Evolutionary conservation across 2,329 filamentous ascomycete genomes (phyloP).

Genomic region (Colletotrichum incanum): DNA sequence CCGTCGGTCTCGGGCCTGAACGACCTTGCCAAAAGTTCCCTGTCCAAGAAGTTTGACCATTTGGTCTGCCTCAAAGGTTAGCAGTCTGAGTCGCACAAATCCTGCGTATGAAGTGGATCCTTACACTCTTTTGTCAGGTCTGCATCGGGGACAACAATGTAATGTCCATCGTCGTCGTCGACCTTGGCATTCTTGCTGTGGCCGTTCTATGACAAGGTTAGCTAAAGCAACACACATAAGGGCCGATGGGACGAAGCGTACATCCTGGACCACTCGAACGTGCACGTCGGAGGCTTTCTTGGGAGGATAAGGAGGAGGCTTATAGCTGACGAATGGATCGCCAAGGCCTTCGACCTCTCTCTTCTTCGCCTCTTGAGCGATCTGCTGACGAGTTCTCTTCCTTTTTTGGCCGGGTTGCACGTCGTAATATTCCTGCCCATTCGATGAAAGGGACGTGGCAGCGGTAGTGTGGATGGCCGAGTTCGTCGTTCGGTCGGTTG

Average conservation of each 20-base stretch:
- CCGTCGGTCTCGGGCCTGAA: conserved; percentile 87
- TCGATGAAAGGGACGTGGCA: conserved; percentile 82
- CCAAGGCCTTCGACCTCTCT: conserved; percentile 80
- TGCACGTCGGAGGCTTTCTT: conserved; percentile 89
- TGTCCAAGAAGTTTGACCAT: conserved; percentile 93
- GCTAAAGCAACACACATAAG: not conserved
- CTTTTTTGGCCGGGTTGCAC: conserved; percentile 85
- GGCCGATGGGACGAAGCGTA: conserved; percentile 56
- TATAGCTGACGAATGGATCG: conserved; percentile 83
- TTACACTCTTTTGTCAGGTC: conserved; percentile 91
- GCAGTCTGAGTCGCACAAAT: conserved; percentile 19
- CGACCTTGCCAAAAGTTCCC: conserved; percentile 98
- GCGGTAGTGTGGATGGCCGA: conserved; percentile 89
- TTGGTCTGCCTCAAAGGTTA: conserved; percentile 73
- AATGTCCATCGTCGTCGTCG: conserved; percentile 97
- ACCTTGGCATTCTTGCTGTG: conserved; percentile 78
- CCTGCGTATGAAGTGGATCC: conserved; percentile 50
- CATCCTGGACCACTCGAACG: conserved; percentile 75
- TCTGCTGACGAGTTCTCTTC: conserved; percentile 87
- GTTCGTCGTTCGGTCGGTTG: conserved; percentile 83
- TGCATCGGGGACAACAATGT: conserved; percentile 90
- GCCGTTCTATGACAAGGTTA: conserved; percentile 51
- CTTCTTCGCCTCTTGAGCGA: conserved; percentile 86
- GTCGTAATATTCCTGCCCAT: conserved; percentile 76
- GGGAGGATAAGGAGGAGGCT: conserved; percentile 88